These are phyloP conservation scores for Rhododendron griersonianum DNA, from an alignment of 148 eudicot genomes.

Conservation along the genomic window DNA sequence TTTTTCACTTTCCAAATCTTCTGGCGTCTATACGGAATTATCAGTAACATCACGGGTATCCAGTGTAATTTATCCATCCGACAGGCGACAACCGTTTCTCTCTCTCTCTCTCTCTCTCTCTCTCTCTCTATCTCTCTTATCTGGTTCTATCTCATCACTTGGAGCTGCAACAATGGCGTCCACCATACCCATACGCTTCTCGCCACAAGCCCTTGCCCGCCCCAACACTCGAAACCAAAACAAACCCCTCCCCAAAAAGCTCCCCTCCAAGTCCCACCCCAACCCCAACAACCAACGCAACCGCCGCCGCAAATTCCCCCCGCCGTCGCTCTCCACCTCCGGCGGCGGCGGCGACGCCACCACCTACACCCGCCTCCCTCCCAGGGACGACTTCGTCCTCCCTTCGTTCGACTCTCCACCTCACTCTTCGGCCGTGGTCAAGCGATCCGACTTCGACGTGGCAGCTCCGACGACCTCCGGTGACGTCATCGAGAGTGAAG, in stretches of 20 bases:
- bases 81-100: not conserved
- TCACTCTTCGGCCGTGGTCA: constrained; percentile 25
- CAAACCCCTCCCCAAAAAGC: constrained; percentile 15
- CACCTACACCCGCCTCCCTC: constrained; percentile 75
- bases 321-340: constrained; percentile 12
- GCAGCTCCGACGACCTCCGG: not conserved
- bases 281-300: constrained; percentile 20
- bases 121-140: not conserved
- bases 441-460: constrained; percentile 28
- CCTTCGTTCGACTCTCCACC: constrained; percentile 10
- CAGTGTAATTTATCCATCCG: not conserved
- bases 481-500: not conserved
- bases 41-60: not conserved
- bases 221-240: constrained; percentile 18
- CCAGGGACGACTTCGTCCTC: constrained; percentile 34
- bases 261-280: constrained; percentile 17
- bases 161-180: constrained; percentile 24
- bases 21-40: not conserved
- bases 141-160: not conserved
- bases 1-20: no score
- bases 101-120: no score
- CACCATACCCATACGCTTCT: constrained; percentile 24
- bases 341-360: constrained; percentile 67
- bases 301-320: not conserved
- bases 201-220: constrained; percentile 35